A percentile compares a stretch with the other conserved stretches of the same genome.
Evolutionary conservation across 2,329 filamentous ascomycete species (phyloP).

Genomic region (Neonectria neomacrospora): DNA sequence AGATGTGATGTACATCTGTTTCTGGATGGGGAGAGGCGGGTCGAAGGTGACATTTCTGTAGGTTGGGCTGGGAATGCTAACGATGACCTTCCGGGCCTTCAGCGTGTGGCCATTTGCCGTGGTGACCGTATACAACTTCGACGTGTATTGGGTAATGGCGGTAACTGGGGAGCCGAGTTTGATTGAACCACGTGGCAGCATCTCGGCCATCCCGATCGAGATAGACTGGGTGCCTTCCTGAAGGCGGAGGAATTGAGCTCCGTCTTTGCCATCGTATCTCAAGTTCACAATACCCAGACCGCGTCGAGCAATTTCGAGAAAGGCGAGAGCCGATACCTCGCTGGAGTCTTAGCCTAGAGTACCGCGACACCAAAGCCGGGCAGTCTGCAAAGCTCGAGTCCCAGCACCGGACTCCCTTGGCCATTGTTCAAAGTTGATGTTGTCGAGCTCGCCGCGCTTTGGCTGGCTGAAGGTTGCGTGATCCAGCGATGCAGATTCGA

Average conservation of each 20-base stretch:
- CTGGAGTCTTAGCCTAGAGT: constrained; percentile 27
- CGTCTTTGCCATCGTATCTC: constrained; percentile 26
- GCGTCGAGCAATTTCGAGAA: constrained; percentile 28
- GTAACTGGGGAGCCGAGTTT: constrained; percentile 12
- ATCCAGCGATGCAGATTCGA: constrained; percentile 5
- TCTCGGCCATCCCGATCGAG: constrained; percentile 10
- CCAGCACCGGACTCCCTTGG: neutral
- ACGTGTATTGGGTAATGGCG: neutral
- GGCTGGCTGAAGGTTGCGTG: neutral
- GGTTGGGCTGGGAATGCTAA: constrained; percentile 14
- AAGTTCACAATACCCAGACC: constrained; percentile 27
- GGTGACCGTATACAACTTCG: constrained; percentile 3
- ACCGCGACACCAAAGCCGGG: constrained; percentile 26
- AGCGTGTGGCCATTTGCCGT: neutral
- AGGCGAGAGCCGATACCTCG: constrained; percentile 27
- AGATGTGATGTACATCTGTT: neutral
- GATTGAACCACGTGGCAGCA: neutral
- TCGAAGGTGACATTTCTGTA: constrained; percentile 21
- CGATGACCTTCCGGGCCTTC: constrained; percentile 21
- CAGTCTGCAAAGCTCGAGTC: constrained; percentile 11
- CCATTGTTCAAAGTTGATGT: constrained; percentile 17
- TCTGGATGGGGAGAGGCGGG: constrained; percentile 10
- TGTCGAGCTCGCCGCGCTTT: constrained; percentile 6
- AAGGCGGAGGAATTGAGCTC: constrained; percentile 27
- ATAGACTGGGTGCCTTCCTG: constrained; percentile 27